A percentile compares a stretch with the other conserved stretches of the same genome.
Conservation (phyloP, 202 grass and related monocot genomes). For the Dendrocalamus latiflorus region DNA sequence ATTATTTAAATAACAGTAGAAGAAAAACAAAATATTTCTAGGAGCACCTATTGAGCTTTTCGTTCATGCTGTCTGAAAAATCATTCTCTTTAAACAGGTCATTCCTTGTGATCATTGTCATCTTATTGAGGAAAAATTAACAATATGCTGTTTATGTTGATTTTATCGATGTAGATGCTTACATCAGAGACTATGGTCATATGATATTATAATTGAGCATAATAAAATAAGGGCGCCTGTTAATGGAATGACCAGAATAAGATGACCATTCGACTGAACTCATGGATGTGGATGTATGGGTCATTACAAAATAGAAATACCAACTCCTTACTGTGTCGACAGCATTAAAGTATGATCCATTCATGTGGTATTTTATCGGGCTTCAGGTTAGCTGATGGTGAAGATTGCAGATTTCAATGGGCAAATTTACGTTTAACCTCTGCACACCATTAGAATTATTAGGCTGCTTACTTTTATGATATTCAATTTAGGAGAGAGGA, state of each 20-base stretch:
- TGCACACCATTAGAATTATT: not conserved
- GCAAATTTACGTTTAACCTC: no score
- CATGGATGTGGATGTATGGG: not conserved
- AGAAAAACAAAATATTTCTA: not conserved
- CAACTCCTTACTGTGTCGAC: not conserved
- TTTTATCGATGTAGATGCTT: no score
- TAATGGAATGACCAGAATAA: not conserved
- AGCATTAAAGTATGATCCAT: not conserved
- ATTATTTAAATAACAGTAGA: not conserved
- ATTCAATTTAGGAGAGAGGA: constrained; percentile 46
- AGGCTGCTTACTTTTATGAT: not conserved
- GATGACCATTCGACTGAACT: not conserved
- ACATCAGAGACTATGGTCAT: no score
- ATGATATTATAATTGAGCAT: not conserved
- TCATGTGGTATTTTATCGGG: no score
- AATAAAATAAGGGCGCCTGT: not conserved
- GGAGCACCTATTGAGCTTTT: not conserved
- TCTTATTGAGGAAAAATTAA: no score
- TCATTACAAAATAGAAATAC: not conserved
- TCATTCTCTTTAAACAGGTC: no score
- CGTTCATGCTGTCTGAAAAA: not conserved
- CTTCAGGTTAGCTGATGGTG: no score
- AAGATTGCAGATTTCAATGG: no score
- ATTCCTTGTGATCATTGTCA: no score
- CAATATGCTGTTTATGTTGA: no score